Evolutionary conservation across 805 yeast species (phyloP).

Genomic region (Metschnikowia bowlesiae): DNA sequence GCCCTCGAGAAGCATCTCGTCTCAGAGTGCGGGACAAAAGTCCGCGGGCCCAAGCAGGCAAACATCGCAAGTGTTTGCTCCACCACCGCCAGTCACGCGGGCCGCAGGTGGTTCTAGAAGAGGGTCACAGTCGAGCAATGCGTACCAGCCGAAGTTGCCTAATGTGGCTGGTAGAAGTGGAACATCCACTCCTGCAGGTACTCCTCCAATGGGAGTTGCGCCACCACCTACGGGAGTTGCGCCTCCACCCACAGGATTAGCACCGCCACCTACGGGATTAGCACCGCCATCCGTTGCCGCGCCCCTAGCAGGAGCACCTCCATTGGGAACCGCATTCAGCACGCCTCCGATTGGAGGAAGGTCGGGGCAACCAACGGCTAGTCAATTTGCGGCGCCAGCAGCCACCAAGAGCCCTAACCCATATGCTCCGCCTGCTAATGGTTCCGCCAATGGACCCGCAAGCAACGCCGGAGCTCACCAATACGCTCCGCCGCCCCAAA

Average conservation of each 20-base stretch:
- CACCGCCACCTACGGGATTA: background rate
- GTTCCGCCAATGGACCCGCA: constrained; percentile 17
- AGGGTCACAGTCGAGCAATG: background rate
- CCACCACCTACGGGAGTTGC: background rate
- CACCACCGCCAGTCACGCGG: constrained; percentile 7
- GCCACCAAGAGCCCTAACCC: background rate
- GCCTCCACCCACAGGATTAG: background rate
- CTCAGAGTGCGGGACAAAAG: background rate
- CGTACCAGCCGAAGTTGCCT: constrained; percentile 1
- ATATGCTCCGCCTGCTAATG: constrained; percentile 1
- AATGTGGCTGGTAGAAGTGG: background rate
- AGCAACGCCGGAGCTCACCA: constrained; percentile 26
- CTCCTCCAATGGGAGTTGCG: background rate
- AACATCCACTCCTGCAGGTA: background rate
- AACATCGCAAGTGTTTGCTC: constrained; percentile 5
- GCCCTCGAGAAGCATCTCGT: background rate
- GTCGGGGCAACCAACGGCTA: constrained; percentile 5
- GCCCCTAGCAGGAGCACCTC: background rate
- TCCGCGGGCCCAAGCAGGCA: constrained; percentile 4
- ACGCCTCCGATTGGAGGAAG: background rate
- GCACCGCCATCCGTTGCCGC: background rate
- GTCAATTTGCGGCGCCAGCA: constrained; percentile 2
- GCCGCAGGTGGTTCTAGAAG: constrained; percentile 1
- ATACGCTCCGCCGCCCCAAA: constrained; percentile 23
- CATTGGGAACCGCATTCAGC: background rate